phyloP scores from a whole-genome alignment of 768 basidiomycete species.

The Gloeopeniophorella convolvens region DNA sequence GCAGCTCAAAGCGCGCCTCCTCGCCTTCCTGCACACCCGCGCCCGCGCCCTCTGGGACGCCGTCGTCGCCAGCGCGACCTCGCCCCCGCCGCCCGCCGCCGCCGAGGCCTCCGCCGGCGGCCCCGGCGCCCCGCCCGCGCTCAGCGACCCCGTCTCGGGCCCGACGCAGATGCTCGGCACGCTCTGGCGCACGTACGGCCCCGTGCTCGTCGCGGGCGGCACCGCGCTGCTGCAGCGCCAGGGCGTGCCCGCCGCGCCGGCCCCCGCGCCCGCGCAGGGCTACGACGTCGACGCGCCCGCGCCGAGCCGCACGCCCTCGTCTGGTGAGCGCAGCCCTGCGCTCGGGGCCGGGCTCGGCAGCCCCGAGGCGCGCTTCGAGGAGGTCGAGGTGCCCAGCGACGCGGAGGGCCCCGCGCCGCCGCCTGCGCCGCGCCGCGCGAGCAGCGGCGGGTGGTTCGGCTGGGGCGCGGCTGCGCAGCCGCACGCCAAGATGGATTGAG shows the following conservation, averaged over 20 bases:
- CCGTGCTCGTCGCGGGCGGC: slow-evolving; percentile 60
- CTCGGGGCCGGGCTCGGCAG: slow-evolving; percentile 15
- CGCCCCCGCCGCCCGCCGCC: slow-evolving; percentile 29
- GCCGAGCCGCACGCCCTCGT: slow-evolving; percentile 39
- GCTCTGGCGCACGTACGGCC: slow-evolving; percentile 77
- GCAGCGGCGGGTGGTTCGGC: slow-evolving; percentile 20
- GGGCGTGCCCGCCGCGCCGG: slow-evolving; percentile 33
- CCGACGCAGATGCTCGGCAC: slow-evolving; percentile 59
- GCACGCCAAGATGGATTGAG: slow-evolving; percentile 11
- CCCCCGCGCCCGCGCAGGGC: neutral
- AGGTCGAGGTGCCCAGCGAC: slow-evolving; percentile 66
- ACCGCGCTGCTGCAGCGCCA: slow-evolving; percentile 54
- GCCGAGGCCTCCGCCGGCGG: slow-evolving; percentile 23
- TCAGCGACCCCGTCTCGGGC: slow-evolving; percentile 51
- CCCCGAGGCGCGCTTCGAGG: slow-evolving; percentile 48
- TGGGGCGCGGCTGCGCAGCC: slow-evolving; percentile 8
- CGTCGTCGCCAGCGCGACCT: slow-evolving; percentile 43
- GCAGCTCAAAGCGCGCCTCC: slow-evolving; percentile 50
- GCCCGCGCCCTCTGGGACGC: slow-evolving; percentile 62
- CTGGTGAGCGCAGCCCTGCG: slow-evolving; percentile 21
- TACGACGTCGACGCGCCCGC: slow-evolving; percentile 30
- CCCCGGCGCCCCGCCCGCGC: slow-evolving; percentile 36
- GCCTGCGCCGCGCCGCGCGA: neutral
- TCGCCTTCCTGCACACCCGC: slow-evolving; percentile 59
- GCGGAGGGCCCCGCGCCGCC: slow-evolving; percentile 38